These are phyloP conservation scores for Magnolia sinica DNA, from an alignment of 164 flowering plant species.

Conservation along the genomic window DNA sequence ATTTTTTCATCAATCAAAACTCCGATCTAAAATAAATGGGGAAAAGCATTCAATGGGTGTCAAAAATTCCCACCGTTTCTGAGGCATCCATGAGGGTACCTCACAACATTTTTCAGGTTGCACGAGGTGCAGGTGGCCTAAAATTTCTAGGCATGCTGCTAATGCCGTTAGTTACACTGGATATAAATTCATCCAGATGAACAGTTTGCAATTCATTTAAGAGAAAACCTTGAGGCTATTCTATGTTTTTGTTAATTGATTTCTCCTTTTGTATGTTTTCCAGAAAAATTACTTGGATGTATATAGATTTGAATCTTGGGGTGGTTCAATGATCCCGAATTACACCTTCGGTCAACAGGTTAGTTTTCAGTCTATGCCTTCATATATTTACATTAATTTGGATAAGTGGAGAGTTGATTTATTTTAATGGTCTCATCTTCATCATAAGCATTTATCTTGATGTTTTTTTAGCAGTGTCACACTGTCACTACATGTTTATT, in stretches of 20 bases:
- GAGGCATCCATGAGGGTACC: no score
- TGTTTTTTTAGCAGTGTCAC: no score
- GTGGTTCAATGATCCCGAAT: conserved; percentile 78
- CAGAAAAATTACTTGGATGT: conserved; percentile 97
- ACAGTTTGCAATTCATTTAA: background rate
- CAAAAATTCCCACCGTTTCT: no score
- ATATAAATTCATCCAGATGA: no score
- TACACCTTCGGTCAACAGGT: conserved; percentile 87
- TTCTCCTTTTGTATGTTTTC: conserved; percentile 12
- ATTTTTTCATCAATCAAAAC: no score
- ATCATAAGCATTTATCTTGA: no score
- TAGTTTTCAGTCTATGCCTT: conserved; percentile 11
- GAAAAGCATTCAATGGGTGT: no score
- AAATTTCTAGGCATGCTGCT: background rate
- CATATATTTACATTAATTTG: background rate
- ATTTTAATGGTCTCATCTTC: background rate
- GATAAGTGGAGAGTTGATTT: background rate
- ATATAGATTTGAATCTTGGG: conserved; percentile 93
- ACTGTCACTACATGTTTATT: no score
- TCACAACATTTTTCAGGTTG: no score
- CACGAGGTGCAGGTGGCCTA: no score
- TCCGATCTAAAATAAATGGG: no score
- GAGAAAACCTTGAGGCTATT: background rate
- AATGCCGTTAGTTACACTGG: background rate
- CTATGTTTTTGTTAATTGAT: background rate